Evolutionary conservation across 169 alveolate species (phyloP), one percentile per base, ranked within the genome.

Genomic region (Plasmodium falciparum): DNA sequence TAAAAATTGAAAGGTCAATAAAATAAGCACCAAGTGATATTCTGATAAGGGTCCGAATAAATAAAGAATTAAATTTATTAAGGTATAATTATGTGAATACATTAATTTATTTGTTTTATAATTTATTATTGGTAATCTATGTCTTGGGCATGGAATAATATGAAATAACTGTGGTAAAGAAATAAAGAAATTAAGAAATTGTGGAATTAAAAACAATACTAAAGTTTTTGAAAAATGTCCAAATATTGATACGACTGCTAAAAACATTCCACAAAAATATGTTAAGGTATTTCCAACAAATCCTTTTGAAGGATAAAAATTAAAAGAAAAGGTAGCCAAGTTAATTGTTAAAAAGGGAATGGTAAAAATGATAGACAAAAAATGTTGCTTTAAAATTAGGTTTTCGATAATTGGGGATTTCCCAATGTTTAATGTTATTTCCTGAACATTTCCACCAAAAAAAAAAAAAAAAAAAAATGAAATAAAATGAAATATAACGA

Each of bases 221-320:
- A 97, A 92, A 1, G 99, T 97, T 85, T 97, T 97, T 24, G 98
- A 95, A 88, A 94, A 97, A 93, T 97, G 98, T 0, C 98, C 99
- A 45, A 96, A 89, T 67, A 97, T 96, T 11, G 98, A 97, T 17
- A 96, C 98, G 49, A 96, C 95, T 24, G 99, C 99, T 73, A 97
- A 96, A 45, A 97, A 95, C 95, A 96, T 97, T 63, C 99, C 99
- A 43, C 98, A 97, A 92, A 97, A 97, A 74, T 97, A 96, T 50
- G 98, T 95, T 93, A 90, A 97, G 13, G 98, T 97, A 91, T 97
- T 98, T n/a, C 99, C 99, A 20, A 97, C 98, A 91, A 97, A 97
- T 43, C 97, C 98, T 89, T 95, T 71, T 15, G 98, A 95, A n/a
- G 99, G 99, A 83, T 92, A 97, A 92, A 92, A 95, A 90, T 97